Percentiles rank a stretch among this genome's conserved stretches.
These are phyloP conservation scores for Kwoniella sp. DNA, from an alignment of 768 basidiomycete genomes.

Conservation along the genomic window DNA sequence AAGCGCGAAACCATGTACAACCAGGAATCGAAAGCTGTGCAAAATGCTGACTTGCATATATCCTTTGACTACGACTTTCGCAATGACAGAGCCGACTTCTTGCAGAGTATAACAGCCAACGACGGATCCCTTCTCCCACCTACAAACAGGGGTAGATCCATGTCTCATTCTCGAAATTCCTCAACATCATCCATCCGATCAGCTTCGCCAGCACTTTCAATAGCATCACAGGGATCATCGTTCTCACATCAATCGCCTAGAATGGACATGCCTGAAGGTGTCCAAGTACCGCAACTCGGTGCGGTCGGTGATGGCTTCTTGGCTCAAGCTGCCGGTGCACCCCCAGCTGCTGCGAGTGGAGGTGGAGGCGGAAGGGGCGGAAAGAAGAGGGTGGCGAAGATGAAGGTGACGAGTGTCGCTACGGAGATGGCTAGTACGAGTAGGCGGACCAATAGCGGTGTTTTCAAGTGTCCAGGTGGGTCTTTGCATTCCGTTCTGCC, in stretches of 20 bases:
- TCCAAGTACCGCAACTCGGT: slow-evolving; percentile 4
- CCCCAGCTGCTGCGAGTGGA: not conserved
- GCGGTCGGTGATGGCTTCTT: not conserved
- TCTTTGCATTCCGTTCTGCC: not conserved
- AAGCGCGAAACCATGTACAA: not conserved
- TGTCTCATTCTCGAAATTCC: slow-evolving; percentile 43
- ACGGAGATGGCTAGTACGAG: slow-evolving; percentile 84
- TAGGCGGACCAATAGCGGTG: slow-evolving; percentile 83
- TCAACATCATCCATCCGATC: slow-evolving; percentile 45
- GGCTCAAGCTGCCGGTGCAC: not conserved
- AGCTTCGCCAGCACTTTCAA: slow-evolving; percentile 43
- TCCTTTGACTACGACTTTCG: not conserved
- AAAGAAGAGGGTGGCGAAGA: slow-evolving; percentile 61
- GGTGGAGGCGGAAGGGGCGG: slow-evolving; percentile 14
- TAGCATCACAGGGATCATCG: slow-evolving; percentile 44
- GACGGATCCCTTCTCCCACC: slow-evolving; percentile 49
- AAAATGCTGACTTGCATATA: not conserved
- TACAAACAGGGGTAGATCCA: slow-evolving; percentile 27
- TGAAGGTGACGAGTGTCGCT: slow-evolving; percentile 85
- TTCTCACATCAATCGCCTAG: slow-evolving; percentile 31
- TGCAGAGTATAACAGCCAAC: slow-evolving; percentile 47
- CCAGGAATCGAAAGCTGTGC: not conserved
- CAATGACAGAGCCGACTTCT: slow-evolving; percentile 41
- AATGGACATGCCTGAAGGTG: slow-evolving; percentile 44
- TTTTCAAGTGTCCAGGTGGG: slow-evolving; percentile 69